These are phyloP conservation scores for Gaertneriomyces semiglobifer DNA, from an alignment of 192 early-diverging fungal genomes.

Conservation along the genomic window DNA sequence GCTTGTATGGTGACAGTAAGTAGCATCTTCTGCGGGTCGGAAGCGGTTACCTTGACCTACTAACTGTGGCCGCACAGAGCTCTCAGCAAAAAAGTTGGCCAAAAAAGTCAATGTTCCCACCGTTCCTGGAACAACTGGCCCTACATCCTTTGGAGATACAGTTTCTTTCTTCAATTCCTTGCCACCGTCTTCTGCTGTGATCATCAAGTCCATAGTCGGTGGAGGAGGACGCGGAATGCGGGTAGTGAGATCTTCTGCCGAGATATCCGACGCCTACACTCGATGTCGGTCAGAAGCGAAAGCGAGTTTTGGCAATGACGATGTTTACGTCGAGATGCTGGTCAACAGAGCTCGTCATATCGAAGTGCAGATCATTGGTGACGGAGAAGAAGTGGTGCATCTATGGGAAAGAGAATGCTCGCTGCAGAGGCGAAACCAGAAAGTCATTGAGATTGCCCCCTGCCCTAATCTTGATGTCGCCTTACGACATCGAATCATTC, in stretches of 20 bases:
- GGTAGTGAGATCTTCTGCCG: slow-evolving; percentile 56
- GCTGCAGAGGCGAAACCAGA: slow-evolving; percentile 93
- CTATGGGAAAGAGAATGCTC: slow-evolving; percentile 92
- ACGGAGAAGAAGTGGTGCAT: slow-evolving; percentile 33
- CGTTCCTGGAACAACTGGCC: slow-evolving; percentile 79
- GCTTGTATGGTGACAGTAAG: slow-evolving; percentile 80
- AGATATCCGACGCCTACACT: slow-evolving; percentile 67
- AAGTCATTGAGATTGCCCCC: slow-evolving; percentile 93
- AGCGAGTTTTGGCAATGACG: slow-evolving; percentile 86
- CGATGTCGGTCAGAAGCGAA: slow-evolving; percentile 80
- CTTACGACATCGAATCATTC: slow-evolving; percentile 38
- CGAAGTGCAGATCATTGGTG: slow-evolving; percentile 95
- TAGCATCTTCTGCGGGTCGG: slow-evolving; percentile 45
- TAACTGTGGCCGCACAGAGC: background rate
- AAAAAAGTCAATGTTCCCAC: slow-evolving; percentile 72
- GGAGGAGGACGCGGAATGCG: slow-evolving; percentile 91
- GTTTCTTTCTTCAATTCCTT: slow-evolving; percentile 65
- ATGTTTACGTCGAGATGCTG: slow-evolving; percentile 89
- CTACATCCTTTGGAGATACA: slow-evolving; percentile 57
- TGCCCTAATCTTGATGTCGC: slow-evolving; percentile 30
- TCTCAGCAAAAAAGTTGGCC: slow-evolving; percentile 36
- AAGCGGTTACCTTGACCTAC: slow-evolving; percentile 1
- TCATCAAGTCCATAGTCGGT: slow-evolving; percentile 88
- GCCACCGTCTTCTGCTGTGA: slow-evolving; percentile 65
- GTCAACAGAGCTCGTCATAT: slow-evolving; percentile 82